Conservation (phyloP, 2,329 filamentous ascomycete genomes). For the Fusarium fujikuroi region DNA sequence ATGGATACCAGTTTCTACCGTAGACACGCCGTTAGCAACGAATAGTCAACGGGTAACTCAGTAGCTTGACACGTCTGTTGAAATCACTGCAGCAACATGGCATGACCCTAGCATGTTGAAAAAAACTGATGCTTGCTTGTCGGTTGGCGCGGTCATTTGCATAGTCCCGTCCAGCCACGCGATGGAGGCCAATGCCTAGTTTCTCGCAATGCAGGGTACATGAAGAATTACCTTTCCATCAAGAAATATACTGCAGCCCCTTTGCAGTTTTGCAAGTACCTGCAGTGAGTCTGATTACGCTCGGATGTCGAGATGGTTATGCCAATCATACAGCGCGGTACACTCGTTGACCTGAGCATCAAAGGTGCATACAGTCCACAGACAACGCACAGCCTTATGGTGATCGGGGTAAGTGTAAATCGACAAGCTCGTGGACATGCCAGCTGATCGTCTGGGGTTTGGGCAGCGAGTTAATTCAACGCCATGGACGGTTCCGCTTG, state of each 20-base stretch:
- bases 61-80: slow-evolving; percentile 22
- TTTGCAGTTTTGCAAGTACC: not conserved
- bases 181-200: slow-evolving; percentile 23
- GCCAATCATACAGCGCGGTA: slow-evolving; percentile 13
- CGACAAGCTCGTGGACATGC: slow-evolving; percentile 29
- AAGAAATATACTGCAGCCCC: slow-evolving; percentile 7
- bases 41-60: slow-evolving; percentile 21
- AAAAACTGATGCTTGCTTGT: slow-evolving; percentile 12
- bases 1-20: slow-evolving; percentile 24
- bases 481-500: slow-evolving; percentile 31
- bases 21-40: slow-evolving; percentile 22
- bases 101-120: slow-evolving; percentile 27
- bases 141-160: slow-evolving; percentile 32
- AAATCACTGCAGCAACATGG: slow-evolving; percentile 40
- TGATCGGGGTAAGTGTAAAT: slow-evolving; percentile 20
- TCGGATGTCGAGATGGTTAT: slow-evolving; percentile 7
- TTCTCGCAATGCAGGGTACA: slow-evolving; percentile 22
- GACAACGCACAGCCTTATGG: slow-evolving; percentile 15
- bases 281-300: slow-evolving; percentile 10
- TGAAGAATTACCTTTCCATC: slow-evolving; percentile 26
- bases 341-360: slow-evolving; percentile 24
- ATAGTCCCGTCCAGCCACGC: slow-evolving; percentile 21
- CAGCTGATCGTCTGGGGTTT: slow-evolving; percentile 42
- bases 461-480: slow-evolving; percentile 34
- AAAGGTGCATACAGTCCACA: slow-evolving; percentile 8